phyloP scores from a whole-genome alignment of 345 rosid genomes.

The Citrus trifoliata region DNA sequence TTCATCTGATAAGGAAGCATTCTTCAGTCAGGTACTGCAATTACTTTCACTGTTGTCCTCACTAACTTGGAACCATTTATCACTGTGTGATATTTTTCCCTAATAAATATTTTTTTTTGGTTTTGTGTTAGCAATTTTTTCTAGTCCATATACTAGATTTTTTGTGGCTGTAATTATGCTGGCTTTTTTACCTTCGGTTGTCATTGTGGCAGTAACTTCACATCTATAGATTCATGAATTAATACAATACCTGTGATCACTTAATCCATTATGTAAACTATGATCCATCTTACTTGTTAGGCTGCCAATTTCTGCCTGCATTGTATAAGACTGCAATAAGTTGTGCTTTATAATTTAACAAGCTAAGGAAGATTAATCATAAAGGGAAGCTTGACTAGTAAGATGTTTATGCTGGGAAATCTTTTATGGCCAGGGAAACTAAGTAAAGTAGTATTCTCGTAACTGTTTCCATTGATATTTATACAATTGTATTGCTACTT shows the following conservation, averaged over 20 bases:
- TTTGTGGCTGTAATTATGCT: not conserved
- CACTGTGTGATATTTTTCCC: constrained; percentile 1
- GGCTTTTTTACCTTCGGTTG: not conserved
- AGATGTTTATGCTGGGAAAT: not conserved
- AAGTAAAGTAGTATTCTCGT: not conserved
- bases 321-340: not conserved
- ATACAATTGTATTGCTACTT: not conserved
- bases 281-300: not conserved
- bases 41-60: not conserved
- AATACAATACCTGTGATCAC: not conserved
- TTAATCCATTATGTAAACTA: not conserved
- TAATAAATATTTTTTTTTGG: not conserved
- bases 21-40: constrained; percentile 70
- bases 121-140: constrained; percentile 3
- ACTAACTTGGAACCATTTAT: not conserved
- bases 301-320: not conserved
- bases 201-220: not conserved
- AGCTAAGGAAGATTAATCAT: not conserved
- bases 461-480: not conserved
- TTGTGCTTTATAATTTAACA: not conserved
- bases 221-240: not conserved
- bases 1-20: constrained; percentile 71
- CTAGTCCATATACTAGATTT: not conserved
- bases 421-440: not conserved
- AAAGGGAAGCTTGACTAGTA: not conserved